Evolutionary conservation across 805 yeast species (phyloP).

Genomic region (Kodamaea kaohsiungensis): DNA sequence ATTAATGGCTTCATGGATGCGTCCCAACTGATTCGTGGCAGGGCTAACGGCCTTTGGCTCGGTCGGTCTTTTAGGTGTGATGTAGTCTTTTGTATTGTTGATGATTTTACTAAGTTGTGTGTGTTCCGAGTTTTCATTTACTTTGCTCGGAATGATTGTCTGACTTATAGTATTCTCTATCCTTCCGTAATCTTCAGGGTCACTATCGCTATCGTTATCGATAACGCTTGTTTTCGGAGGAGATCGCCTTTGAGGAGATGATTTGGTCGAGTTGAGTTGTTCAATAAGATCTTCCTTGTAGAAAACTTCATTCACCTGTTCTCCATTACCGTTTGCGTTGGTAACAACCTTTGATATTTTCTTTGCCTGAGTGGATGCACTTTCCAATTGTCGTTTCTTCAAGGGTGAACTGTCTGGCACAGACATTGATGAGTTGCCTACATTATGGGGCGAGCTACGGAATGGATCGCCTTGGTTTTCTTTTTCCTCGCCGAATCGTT

Average conservation of each 20-base stretch:
- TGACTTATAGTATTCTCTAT: constrained; percentile 22
- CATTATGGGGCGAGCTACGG: constrained; percentile 16
- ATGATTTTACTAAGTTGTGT: constrained; percentile 22
- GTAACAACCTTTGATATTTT: constrained; percentile 24
- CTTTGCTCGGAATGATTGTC: constrained; percentile 18
- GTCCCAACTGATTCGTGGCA: constrained; percentile 23
- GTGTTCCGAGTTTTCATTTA: constrained; percentile 4
- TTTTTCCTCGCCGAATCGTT: constrained; percentile 3
- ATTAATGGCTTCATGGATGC: constrained; percentile 21
- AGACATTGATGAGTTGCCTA: constrained; percentile 1
- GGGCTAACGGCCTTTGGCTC: constrained; percentile 35
- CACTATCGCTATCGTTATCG: constrained; percentile 28
- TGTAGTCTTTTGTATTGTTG: constrained; percentile 17
- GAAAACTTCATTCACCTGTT: constrained; percentile 23
- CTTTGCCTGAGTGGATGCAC: constrained; percentile 8
- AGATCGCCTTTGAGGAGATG: constrained; percentile 4
- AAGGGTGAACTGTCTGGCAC: constrained; percentile 18
- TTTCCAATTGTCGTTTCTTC: constrained; percentile 12
- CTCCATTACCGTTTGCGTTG: constrained; percentile 18
- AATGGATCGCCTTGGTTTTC: constrained; percentile 15
- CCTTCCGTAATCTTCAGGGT: constrained; percentile 24
- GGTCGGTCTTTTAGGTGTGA: constrained; percentile 32
- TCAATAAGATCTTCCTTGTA: constrained; percentile 27
- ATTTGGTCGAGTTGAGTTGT: constrained; percentile 13
- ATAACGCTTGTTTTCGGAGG: constrained; percentile 14